These are phyloP conservation scores for Claviceps sp. DNA, from an alignment of 2,329 filamentous ascomycete species.

Conservation along the genomic window DNA sequence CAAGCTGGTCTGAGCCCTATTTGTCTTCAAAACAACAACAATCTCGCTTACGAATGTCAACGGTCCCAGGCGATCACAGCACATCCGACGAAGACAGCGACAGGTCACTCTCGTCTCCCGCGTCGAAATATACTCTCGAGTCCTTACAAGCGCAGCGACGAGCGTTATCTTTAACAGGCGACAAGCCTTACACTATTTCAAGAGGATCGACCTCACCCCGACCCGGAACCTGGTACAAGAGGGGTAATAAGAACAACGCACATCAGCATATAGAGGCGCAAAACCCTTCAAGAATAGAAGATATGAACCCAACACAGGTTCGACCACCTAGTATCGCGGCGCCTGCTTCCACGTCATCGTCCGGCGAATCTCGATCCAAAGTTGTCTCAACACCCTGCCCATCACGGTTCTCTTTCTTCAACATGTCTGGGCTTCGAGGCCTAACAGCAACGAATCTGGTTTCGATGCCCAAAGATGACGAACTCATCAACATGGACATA, in stretches of 20 bases:
- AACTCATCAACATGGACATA: slow-evolving; percentile 42
- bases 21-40: slow-evolving; percentile 1
- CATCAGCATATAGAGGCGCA: not conserved
- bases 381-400: slow-evolving; percentile 7
- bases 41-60: slow-evolving; percentile 1
- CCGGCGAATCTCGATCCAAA: not conserved
- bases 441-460: slow-evolving; percentile 9
- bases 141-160: slow-evolving; percentile 6
- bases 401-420: slow-evolving; percentile 31
- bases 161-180: slow-evolving; percentile 19
- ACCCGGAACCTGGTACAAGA: slow-evolving; percentile 13
- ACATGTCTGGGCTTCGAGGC: slow-evolving; percentile 27
- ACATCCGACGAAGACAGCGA: slow-evolving; percentile 1
- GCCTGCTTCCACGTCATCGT: not conserved
- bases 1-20: not conserved
- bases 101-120: not conserved
- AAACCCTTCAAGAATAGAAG: not conserved
- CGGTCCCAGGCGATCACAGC: not conserved
- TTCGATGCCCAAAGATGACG: slow-evolving; percentile 29
- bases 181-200: slow-evolving; percentile 11
- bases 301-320: slow-evolving; percentile 4
- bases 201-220: slow-evolving; percentile 7
- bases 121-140: slow-evolving; percentile 13
- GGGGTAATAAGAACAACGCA: slow-evolving; percentile 6
- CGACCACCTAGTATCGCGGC: not conserved